Evolutionary conservation across 179 eudicot genomes (phyloP), one percentile per base, ranked within the genome.

Genomic region (Camellia oleifera): DNA sequence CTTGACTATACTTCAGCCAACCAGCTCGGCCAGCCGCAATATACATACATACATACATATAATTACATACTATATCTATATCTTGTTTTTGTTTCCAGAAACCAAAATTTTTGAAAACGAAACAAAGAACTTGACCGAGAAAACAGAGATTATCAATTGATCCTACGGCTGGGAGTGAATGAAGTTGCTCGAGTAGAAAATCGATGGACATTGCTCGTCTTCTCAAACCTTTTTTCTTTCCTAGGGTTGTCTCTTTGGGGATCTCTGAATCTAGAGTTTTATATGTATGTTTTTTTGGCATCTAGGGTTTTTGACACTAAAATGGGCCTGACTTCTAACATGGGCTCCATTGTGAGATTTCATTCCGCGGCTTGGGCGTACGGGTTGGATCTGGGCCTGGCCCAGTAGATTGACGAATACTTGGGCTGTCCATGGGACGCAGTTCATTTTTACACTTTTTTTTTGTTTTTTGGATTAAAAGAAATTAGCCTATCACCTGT

Each of bases 11-110:
- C 76, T 80, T 57, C 4, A 14, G 82, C 75, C 83, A 64, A 61
- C 74, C 72, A 81, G 72, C 77, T 75, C 73, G 79, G 81, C 81
- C 77, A 82, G 84, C 82, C 65, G 79, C 74, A 68, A 69, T 23
- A 10, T 5, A 52, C 40, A 52, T 17, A 48, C 48, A 52, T 17
- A 48, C 48, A 32, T 32, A 32, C 40, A 32, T 32, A 32, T 32
- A 32, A 32, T 32, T 32, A 32, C 40, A 32, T 32, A 32, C 40
- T 32, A 32, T 32, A 32, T 32, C 40, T 32, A 32, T 32, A 0
- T 32, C 40, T 32, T 32, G 40, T 32, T 32, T 32, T 32, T 32
- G 40, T 32, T 32, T 32, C 40, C 40, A 32, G n/a, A n/a, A 73
- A 52, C 1, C 44, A 73, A 52, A 52, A 13, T 11, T 13, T 1